A percentile compares a stretch with the other conserved stretches of the same genome.
Conservation (phyloP, 148 eudicot genomes). For the Rheum nobile region DNA sequence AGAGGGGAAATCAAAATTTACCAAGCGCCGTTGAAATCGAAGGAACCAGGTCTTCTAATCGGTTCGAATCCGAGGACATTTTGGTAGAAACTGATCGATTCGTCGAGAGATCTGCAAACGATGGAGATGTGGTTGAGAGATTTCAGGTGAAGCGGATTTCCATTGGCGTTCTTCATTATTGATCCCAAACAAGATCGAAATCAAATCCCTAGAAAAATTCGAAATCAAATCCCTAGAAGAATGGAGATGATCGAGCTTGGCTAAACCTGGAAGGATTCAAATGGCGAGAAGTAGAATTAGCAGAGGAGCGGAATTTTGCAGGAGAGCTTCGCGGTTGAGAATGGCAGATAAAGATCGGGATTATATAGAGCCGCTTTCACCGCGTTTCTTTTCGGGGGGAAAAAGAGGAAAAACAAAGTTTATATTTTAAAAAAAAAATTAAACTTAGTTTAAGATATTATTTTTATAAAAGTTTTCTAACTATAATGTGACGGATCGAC, state of each 20-base stretch:
- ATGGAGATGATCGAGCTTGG: neutral
- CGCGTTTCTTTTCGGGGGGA: neutral
- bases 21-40: slow-evolving; percentile 87
- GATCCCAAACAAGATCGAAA: slow-evolving; percentile 3
- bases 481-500: too few relatives aligned
- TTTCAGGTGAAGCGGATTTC: slow-evolving; percentile 56
- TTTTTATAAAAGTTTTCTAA: too few relatives aligned
- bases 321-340: neutral
- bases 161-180: slow-evolving; percentile 41
- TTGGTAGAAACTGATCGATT: slow-evolving; percentile 62
- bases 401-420: neutral
- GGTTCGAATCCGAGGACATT: slow-evolving; percentile 78
- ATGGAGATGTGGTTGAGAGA: slow-evolving; percentile 77
- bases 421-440: too few relatives aligned
- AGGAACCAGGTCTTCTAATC: slow-evolving; percentile 66
- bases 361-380: neutral
- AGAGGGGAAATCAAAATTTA: slow-evolving; percentile 12
- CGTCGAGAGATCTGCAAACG: slow-evolving; percentile 63
- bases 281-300: neutral
- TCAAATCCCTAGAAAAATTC: neutral
- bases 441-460: too few relatives aligned
- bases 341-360: neutral
- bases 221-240: neutral
- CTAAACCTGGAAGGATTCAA: neutral
- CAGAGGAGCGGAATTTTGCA: neutral